Conservation (phyloP, 1,284 basidiomycete species). For the Salmacisia buchloeana region DNA sequence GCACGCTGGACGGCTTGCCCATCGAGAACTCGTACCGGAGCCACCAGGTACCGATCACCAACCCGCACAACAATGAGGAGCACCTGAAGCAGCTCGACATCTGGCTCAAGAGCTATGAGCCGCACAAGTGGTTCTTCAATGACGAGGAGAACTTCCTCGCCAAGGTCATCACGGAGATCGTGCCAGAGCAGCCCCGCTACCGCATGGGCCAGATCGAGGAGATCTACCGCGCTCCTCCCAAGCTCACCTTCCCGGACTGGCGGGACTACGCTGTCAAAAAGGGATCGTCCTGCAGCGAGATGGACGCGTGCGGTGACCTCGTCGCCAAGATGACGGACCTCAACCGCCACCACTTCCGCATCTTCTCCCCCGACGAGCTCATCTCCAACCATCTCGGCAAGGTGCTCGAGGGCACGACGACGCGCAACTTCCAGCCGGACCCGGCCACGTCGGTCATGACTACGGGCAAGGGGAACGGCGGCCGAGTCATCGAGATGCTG, state of each 20-base stretch:
- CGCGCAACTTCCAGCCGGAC: constrained; percentile 74
- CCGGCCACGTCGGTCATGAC: too few species aligned
- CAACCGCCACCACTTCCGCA: constrained; percentile 71
- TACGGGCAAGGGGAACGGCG: constrained; percentile 60
- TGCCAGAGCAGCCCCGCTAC: constrained; percentile 57
- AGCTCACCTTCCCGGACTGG: too few species aligned
- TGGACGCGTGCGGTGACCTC: constrained; percentile 66
- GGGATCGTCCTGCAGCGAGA: constrained; percentile 58
- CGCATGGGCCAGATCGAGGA: constrained; percentile 60
- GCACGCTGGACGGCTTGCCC: constrained; percentile 61
- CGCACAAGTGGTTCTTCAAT: constrained; percentile 39
- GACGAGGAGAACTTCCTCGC: constrained; percentile 57
- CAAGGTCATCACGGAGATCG: too few species aligned
- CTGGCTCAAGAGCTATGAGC: constrained; percentile 63
- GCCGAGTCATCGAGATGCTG: constrained; percentile 77
- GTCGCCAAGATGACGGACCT: constrained; percentile 55
- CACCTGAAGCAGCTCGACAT: constrained; percentile 63
- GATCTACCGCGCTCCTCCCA: constrained; percentile 55
- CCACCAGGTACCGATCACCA: constrained; percentile 76
- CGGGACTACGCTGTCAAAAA: constrained; percentile 57
- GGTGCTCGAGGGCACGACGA: constrained; percentile 57
- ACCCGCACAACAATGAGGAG: constrained; percentile 59
- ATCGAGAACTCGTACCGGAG: constrained; percentile 67
- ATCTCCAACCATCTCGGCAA: constrained; percentile 81
- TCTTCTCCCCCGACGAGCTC: constrained; percentile 88